These are phyloP conservation scores for Cardiospermum halicacabum DNA, from an alignment of 345 rosid genomes.

Conservation along the genomic window DNA sequence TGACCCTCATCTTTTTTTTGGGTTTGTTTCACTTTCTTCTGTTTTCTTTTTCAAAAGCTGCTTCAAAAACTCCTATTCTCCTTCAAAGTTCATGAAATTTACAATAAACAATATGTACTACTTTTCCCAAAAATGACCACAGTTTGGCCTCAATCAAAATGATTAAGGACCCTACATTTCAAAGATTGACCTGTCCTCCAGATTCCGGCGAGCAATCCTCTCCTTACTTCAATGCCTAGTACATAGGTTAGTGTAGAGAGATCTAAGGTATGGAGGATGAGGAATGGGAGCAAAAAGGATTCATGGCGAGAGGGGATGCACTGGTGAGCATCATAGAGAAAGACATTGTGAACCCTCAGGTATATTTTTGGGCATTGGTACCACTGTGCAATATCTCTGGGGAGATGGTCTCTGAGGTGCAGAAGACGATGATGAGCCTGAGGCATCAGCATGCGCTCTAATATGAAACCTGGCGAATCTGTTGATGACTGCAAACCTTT, in stretches of 20 bases:
- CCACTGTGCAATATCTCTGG: constrained; percentile 60
- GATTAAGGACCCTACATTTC: constrained; percentile 19
- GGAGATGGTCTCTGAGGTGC: constrained; percentile 33
- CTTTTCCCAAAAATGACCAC: constrained; percentile 33
- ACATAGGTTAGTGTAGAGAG: constrained; percentile 16
- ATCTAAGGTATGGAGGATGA: neutral
- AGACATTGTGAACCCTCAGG: constrained; percentile 72
- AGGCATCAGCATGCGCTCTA: constrained; percentile 39
- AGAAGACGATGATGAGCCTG: constrained; percentile 32
- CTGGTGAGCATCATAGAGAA: constrained; percentile 51
- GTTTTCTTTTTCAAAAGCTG: constrained; percentile 9
- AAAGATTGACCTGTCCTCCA: constrained; percentile 17
- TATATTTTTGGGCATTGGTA: constrained; percentile 52
- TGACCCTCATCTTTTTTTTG: constrained; percentile 22
- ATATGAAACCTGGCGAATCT: constrained; percentile 88
- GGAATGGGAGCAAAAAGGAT: constrained; percentile 20
- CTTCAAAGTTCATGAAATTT: constrained; percentile 35
- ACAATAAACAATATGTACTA: constrained; percentile 39
- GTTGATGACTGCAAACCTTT: constrained; percentile 66
- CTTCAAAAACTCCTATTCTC: constrained; percentile 26
- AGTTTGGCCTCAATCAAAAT: constrained; percentile 17
- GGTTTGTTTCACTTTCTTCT: too few species aligned
- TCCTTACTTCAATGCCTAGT: constrained; percentile 20
- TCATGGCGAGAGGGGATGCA: constrained; percentile 16
- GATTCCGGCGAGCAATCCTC: constrained; percentile 20